Percentiles rank a stretch among this genome's conserved stretches.
Evolutionary conservation across 1,284 basidiomycete species (phyloP).

Genomic region (Cryptococcus neoformans): DNA sequence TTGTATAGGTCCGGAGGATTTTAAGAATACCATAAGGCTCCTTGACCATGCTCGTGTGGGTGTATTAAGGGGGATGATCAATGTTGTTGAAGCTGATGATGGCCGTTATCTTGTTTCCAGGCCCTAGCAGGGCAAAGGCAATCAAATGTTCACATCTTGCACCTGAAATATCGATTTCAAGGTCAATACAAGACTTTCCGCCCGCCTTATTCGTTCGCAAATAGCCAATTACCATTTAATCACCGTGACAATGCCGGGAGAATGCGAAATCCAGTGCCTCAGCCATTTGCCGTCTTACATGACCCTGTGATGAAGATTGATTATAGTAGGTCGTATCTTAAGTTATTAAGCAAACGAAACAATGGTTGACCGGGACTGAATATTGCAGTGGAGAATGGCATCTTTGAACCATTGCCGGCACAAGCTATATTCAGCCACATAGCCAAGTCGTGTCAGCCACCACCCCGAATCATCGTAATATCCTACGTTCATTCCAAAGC

Average conservation of each 20-base stretch:
- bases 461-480: slow-evolving; percentile 39
- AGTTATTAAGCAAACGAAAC: neutral
- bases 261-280: slow-evolving; percentile 29
- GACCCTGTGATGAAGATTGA: slow-evolving; percentile 44
- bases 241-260: slow-evolving; percentile 15
- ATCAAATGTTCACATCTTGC: slow-evolving; percentile 34
- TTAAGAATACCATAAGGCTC: slow-evolving; percentile 35
- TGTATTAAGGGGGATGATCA: neutral
- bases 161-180: slow-evolving; percentile 43
- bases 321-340: slow-evolving; percentile 28
- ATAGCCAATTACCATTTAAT: slow-evolving; percentile 19
- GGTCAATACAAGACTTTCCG: slow-evolving; percentile 10
- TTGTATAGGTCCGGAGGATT: slow-evolving; percentile 28
- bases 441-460: slow-evolving; percentile 30
- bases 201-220: slow-evolving; percentile 14
- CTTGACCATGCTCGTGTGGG: slow-evolving; percentile 43
- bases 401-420: slow-evolving; percentile 40
- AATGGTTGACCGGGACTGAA: too few species aligned
- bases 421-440: slow-evolving; percentile 41
- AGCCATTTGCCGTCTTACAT: slow-evolving; percentile 38
- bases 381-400: slow-evolving; percentile 31
- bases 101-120: neutral
- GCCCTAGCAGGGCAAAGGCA: slow-evolving; percentile 8
- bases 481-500: slow-evolving; percentile 38
- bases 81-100: too few species aligned